Evolutionary conservation across 2,329 filamentous ascomycete genomes (phyloP), one percentile per base, ranked within the genome.

Genomic region (Fusarium sp.): DNA sequence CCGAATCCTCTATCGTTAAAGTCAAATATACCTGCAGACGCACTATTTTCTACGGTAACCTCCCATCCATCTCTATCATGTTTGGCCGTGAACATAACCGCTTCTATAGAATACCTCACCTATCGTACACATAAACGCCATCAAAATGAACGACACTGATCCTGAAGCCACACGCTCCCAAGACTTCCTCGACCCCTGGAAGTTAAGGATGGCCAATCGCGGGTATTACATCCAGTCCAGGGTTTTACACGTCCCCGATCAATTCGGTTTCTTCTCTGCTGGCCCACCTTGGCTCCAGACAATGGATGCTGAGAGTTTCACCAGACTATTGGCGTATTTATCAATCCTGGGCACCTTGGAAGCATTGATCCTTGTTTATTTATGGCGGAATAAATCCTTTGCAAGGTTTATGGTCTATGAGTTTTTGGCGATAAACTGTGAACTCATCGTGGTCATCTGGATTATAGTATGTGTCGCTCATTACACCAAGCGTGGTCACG

Each of bases 221-320:
- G n/a, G 59, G 14, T 38, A 73, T 25, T 48, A 46, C 18, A 23
- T 70, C 21, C 55, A 68, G 46, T 60, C 66, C 4, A 25, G n/a
- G 41, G 56, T 67, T 11, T 21, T 73, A 2, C 45, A 39, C n/a
- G 21, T 71, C 21, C 71, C 70, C 3, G 62, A 67, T 46, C 63
- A 5, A 18, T 25, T 68, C 21, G 59, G 62, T 11, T 38, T 71
- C 4, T 33, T 71, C 31, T 73, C 52, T 3, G n/a, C 39, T 23
- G 63, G 56, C 1, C 59, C 52, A 21, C 66, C 59, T 23, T 63
- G 39, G 2, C 52, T 38, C 21, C 63, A 68, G 21, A 58, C 10
- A 56, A 39, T 5, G 4, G 51, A 69, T 46, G n/a, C n/a, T 52
- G 54, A 55, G 41, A 35, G 23, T 48, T 45, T 51, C 31, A 31